A percentile compares a stretch with the other conserved stretches of the same genome.
Evolutionary conservation across 1,139 yeast species (phyloP).

Genomic region (Candida tropicalis): DNA sequence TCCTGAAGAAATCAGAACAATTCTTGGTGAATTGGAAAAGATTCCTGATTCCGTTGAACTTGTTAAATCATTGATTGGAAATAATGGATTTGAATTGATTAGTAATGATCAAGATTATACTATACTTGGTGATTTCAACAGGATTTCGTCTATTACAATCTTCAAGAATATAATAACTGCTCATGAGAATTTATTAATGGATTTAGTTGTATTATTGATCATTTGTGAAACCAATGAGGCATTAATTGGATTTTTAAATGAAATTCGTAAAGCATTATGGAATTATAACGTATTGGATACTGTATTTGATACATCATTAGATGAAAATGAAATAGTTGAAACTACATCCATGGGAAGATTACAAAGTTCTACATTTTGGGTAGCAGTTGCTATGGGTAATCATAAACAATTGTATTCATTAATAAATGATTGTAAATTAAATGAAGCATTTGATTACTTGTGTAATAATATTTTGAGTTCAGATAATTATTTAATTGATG

Average conservation of each 20-base stretch:
- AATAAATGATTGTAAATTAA: slow-evolving; percentile 23
- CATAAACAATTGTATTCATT: slow-evolving; percentile 24
- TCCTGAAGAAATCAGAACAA: slow-evolving; percentile 23
- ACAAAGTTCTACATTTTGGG: slow-evolving; percentile 33
- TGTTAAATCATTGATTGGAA: slow-evolving; percentile 27
- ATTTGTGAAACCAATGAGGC: slow-evolving; percentile 35
- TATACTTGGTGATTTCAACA: slow-evolving; percentile 23
- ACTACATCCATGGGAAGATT: slow-evolving; percentile 18
- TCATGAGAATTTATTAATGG: slow-evolving; percentile 30
- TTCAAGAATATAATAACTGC: slow-evolving; percentile 29
- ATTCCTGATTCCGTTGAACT: slow-evolving; percentile 30
- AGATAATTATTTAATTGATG: slow-evolving; percentile 30
- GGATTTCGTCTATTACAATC: slow-evolving; percentile 24
- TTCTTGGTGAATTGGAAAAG: slow-evolving; percentile 25
- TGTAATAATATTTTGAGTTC: slow-evolving; percentile 15
- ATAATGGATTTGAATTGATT: slow-evolving; percentile 14
- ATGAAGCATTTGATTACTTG: slow-evolving; percentile 32
- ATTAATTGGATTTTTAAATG: slow-evolving; percentile 29
- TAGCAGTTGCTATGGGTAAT: slow-evolving; percentile 22
- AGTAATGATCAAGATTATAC: slow-evolving; percentile 8
- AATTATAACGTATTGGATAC: slow-evolving; percentile 27
- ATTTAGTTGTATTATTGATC: slow-evolving; percentile 30
- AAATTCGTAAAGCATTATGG: slow-evolving; percentile 27
- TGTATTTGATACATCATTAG: slow-evolving; percentile 32
- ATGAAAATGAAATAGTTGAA: slow-evolving; percentile 16